Evolutionary conservation across 345 rosid genomes (phyloP), one percentile per base, ranked within the genome.

Genomic region (Syzygium aromaticum): DNA sequence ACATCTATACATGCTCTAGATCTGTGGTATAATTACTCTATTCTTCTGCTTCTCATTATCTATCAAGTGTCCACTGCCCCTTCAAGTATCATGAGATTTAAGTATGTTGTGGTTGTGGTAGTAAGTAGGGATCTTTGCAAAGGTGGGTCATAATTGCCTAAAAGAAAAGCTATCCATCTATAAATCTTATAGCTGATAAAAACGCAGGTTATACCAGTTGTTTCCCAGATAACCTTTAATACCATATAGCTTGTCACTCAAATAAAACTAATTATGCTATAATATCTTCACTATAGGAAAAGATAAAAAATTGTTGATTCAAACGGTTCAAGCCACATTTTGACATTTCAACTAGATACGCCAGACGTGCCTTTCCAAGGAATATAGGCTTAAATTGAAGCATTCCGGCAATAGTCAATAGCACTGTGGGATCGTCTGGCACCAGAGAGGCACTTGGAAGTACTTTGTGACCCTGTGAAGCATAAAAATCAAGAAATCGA

Each of bases 401-500:
- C 99, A 97, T 97, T 88, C 99, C 99, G 49, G 99, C 99, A 56
- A 97, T 97, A 30, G 98, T 97, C 88, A 97, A 90, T 85, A 97
- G 92, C 89, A 97, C 99, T 16, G 99, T 96, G 57, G 98, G 98
- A 82, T 97, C 99, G 89, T 96, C 98, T 51, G 98, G 98, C 85
- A 96, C 98, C 84, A 97, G 99, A 77, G 99, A 96, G 85, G 99
- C 53, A 87, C 99, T 95, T 84, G 98, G 96, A 86, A 97, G 95
- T 86, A 96, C 90, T 88, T 94, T 97, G 91, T 97, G 99, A 61
- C 96, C 98, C 86, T 94, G 98, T 67, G 98, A 93, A 87, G 98
- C 97, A 88, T 92, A 97, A 90, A 96, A 97, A 38, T 97, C 94
- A 87, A 97, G 96, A 89, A 97, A 97, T 54, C 95, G 88, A 4